phyloP scores from a whole-genome alignment of 1,284 basidiomycete species.

The Schizopora paradoxa region DNA sequence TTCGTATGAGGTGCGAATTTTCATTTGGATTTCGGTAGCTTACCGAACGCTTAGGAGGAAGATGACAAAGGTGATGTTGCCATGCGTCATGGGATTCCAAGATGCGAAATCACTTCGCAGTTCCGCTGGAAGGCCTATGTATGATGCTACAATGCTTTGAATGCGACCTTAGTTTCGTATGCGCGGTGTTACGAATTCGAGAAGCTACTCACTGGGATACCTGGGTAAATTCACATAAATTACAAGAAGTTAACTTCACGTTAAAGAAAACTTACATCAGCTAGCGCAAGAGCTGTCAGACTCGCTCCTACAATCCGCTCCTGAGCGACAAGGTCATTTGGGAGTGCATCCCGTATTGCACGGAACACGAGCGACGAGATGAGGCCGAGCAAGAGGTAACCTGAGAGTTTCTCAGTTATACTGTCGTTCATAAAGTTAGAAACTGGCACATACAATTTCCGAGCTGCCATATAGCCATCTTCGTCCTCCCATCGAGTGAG shows the following conservation, averaged over 20 bases:
- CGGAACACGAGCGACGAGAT: conserved; percentile 68
- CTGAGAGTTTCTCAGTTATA: conserved; percentile 30
- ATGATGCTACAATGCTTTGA: conserved; percentile 51
- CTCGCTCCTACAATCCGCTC: conserved; percentile 65
- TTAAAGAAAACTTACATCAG: conserved; percentile 52
- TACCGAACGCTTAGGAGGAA: conserved; percentile 55
- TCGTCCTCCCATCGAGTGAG: conserved; percentile 44
- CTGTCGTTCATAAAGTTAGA: neutral
- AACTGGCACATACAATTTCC: conserved; percentile 50
- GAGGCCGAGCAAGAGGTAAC: conserved; percentile 63
- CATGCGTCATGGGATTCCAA: conserved; percentile 73
- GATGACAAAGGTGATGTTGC: conserved; percentile 62
- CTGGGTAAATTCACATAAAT: conserved; percentile 28
- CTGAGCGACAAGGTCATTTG: conserved; percentile 54
- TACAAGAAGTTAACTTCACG: conserved; percentile 22
- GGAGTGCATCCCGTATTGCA: conserved; percentile 58
- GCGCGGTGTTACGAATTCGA: neutral
- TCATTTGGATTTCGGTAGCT: conserved; percentile 16
- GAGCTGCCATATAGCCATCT: conserved; percentile 70
- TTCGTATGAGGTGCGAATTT: conserved; percentile 1
- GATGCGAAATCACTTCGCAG: conserved; percentile 42
- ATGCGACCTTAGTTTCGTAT: conserved; percentile 17
- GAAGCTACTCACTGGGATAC: conserved; percentile 49
- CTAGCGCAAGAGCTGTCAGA: conserved; percentile 61
- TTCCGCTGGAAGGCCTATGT: conserved; percentile 51